phyloP scores from a whole-genome alignment of 805 yeast genomes.

The Kodamaea sagamina region DNA sequence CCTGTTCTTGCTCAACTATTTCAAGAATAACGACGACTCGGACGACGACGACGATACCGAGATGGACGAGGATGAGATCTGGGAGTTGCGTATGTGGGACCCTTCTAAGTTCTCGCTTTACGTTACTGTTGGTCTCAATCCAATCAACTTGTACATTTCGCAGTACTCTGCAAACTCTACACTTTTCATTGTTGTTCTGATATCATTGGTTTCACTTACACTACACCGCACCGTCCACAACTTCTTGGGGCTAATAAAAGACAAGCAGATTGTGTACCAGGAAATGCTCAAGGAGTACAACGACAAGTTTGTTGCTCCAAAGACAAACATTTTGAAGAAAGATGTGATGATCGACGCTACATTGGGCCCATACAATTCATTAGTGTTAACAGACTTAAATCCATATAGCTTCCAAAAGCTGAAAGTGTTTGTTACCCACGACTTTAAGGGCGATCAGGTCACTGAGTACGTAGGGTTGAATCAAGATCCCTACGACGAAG shows the following conservation, averaged over 20 bases:
- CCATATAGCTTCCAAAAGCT: slow-evolving; percentile 34
- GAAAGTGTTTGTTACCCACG: slow-evolving; percentile 55
- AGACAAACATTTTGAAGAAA: slow-evolving; percentile 49
- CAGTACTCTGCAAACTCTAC: slow-evolving; percentile 10
- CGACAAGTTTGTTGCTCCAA: slow-evolving; percentile 62
- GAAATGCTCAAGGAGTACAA: slow-evolving; percentile 67
- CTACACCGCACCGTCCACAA: slow-evolving; percentile 44
- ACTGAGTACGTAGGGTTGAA: slow-evolving; percentile 17
- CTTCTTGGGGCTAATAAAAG: slow-evolving; percentile 52
- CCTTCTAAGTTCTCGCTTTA: slow-evolving; percentile 60
- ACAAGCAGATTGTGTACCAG: slow-evolving; percentile 58
- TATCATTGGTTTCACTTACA: slow-evolving; percentile 9
- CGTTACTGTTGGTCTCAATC: slow-evolving; percentile 58
- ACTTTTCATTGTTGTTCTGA: slow-evolving; percentile 23
- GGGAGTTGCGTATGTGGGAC: slow-evolving; percentile 66
- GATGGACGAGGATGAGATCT: slow-evolving; percentile 33
- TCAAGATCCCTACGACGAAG: slow-evolving; percentile 7
- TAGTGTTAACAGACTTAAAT: slow-evolving; percentile 22
- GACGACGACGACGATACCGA: slow-evolving; percentile 8
- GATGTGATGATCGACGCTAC: slow-evolving; percentile 68
- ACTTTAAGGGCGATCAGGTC: slow-evolving; percentile 39
- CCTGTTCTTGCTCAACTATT: not conserved
- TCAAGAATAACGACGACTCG: slow-evolving; percentile 1
- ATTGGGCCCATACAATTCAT: slow-evolving; percentile 29
- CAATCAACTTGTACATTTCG: slow-evolving; percentile 45